Evolutionary conservation across 2,329 filamentous ascomycete genomes (phyloP).

Genomic region (Venturia effusa): DNA sequence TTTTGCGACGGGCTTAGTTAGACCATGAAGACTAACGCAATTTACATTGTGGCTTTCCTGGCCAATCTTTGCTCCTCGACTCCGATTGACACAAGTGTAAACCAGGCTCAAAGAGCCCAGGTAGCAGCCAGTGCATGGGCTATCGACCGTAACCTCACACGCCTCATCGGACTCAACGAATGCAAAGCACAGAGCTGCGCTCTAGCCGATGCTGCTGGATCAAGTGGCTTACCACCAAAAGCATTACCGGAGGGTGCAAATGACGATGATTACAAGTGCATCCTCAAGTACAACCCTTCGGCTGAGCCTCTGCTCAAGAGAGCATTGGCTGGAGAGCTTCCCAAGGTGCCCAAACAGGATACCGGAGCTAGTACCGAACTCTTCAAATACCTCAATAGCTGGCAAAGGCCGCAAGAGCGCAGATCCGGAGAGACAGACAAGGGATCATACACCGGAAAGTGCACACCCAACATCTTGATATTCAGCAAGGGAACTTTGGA

Average conservation of each 20-base stretch:
- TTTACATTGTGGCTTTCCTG: neutral
- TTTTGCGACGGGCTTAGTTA: neutral
- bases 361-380: neutral
- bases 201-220: conserved; percentile 4
- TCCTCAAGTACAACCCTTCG: conserved; percentile 8
- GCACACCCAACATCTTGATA: conserved; percentile 8
- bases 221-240: neutral
- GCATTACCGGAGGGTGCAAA: neutral
- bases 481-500: conserved; percentile 10
- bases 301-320: neutral
- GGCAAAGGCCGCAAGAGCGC: neutral
- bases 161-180: neutral
- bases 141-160: neutral
- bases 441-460: neutral
- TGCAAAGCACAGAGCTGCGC: conserved; percentile 8
- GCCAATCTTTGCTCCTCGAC: neutral
- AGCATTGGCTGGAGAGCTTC: neutral
- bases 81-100: neutral
- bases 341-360: conserved; percentile 2
- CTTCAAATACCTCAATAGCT: neutral
- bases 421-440: neutral
- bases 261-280: conserved; percentile 5
- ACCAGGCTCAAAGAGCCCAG: neutral
- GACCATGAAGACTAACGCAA: neutral
- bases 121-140: neutral